phyloP scores from a whole-genome alignment of 2,329 filamentous ascomycete species.

The Sclerotinia spermophila region DNA sequence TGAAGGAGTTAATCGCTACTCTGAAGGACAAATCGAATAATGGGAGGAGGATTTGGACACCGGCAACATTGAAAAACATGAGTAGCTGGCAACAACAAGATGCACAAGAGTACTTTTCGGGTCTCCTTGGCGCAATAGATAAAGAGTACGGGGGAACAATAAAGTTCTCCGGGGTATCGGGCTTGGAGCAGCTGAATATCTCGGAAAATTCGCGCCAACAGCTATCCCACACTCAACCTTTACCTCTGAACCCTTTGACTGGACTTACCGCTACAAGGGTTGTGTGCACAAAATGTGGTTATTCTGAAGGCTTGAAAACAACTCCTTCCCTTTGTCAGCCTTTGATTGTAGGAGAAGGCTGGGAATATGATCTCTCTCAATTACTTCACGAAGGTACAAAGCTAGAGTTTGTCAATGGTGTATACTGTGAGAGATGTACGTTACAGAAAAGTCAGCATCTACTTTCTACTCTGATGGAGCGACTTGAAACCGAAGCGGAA shows the following conservation, averaged over 20 bases:
- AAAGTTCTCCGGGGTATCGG: conserved; percentile 22
- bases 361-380: conserved; percentile 67
- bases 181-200: conserved; percentile 29
- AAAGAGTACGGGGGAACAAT: conserved; percentile 62
- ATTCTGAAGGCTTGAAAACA: conserved; percentile 82
- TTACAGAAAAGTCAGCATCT: conserved; percentile 56
- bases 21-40: conserved; percentile 68
- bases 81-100: conserved; percentile 96
- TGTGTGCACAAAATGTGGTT: conserved; percentile 79
- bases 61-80: conserved; percentile 79
- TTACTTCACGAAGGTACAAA: conserved; percentile 81
- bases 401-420: conserved; percentile 80
- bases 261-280: conserved; percentile 85
- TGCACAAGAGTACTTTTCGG: conserved; percentile 95
- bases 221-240: conserved; percentile 20
- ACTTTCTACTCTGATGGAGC: conserved; percentile 47
- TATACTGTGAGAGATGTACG: conserved; percentile 90
- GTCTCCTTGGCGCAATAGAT: conserved; percentile 80
- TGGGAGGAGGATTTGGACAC: conserved; percentile 77
- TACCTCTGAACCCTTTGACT: conserved; percentile 73
- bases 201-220: conserved; percentile 6
- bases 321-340: conserved; percentile 94
- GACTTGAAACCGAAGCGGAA: conserved; percentile 36
- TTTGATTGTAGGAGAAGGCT: conserved; percentile 67
- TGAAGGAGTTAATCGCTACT: conserved; percentile 59